phyloP scores from a whole-genome alignment of 2,329 filamentous ascomycete species.

The Tothia fuscella region DNA sequence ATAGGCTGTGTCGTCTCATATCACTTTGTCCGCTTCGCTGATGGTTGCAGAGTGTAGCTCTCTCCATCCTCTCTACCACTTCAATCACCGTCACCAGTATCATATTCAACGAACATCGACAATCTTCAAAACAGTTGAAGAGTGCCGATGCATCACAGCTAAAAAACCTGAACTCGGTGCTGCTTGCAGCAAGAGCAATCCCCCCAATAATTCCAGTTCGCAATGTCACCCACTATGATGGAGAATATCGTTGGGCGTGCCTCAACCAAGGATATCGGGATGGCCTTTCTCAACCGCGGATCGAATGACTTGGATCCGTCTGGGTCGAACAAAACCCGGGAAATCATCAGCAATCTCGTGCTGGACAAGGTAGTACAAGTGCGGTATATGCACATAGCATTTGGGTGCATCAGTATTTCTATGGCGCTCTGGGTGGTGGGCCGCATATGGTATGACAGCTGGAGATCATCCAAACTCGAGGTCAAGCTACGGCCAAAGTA shows the following conservation, averaged over 20 bases:
- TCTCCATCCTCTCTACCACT: neutral
- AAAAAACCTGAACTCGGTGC: neutral
- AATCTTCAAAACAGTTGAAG: neutral
- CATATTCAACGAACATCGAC: neutral
- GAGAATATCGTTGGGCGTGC: neutral
- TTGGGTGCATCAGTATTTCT: constrained; percentile 27
- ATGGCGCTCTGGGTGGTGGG: constrained; percentile 23
- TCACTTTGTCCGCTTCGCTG: neutral
- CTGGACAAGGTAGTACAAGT: constrained; percentile 26
- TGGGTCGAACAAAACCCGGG: constrained; percentile 5
- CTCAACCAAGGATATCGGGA: neutral
- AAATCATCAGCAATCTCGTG: constrained; percentile 23
- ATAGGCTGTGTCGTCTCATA: neutral
- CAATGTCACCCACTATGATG: neutral
- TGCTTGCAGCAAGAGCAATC: neutral
- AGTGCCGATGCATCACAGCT: no score
- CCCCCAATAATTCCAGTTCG: no score
- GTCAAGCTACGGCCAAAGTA: constrained; percentile 23
- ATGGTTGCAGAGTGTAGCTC: neutral
- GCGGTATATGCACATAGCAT: constrained; percentile 27
- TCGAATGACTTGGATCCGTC: no score
- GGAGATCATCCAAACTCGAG: constrained; percentile 22
- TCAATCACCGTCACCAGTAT: neutral
- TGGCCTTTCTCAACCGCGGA: no score
- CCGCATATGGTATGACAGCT: constrained; percentile 26